These are phyloP conservation scores for Peribolospora baueri DNA, from an alignment of 768 basidiomycete genomes.

Conservation along the genomic window DNA sequence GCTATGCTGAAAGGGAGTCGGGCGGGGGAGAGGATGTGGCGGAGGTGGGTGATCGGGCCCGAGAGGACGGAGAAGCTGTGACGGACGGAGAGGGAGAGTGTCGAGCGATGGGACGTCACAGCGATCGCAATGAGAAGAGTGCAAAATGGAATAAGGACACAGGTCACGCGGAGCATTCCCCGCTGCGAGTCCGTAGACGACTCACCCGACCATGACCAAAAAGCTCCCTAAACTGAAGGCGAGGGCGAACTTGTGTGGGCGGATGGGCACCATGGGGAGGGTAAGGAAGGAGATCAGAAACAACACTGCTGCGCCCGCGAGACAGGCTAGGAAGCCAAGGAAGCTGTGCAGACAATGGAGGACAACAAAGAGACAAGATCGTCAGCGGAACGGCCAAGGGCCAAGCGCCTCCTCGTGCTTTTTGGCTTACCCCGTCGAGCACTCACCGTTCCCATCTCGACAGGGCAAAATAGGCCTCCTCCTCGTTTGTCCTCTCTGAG, in stretches of 20 bases:
- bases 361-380: background rate
- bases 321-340: conserved; percentile 68
- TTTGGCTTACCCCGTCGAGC: conserved; percentile 20
- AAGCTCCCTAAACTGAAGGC: conserved; percentile 20
- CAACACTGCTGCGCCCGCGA: conserved; percentile 74
- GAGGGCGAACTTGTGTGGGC: conserved; percentile 74
- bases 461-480: conserved; percentile 81
- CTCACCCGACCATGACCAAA: conserved; percentile 87
- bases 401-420: conserved; percentile 1
- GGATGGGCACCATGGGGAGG: conserved; percentile 41
- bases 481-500: conserved; percentile 62
- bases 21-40: conserved; percentile 32
- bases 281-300: conserved; percentile 78
- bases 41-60: conserved; percentile 75
- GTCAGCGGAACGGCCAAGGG: background rate
- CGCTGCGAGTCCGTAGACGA: too few species aligned
- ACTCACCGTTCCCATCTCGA: conserved; percentile 63
- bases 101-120: background rate
- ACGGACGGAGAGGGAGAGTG: conserved; percentile 30
- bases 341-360: conserved; percentile 28
- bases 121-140: background rate
- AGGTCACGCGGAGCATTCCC: too few species aligned
- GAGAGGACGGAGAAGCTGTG: conserved; percentile 27
- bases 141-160: too few species aligned
- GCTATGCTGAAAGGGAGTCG: conserved; percentile 30